phyloP scores from a whole-genome alignment of 2,329 filamentous ascomycete genomes.

The Aspergillus novoparasiticus region DNA sequence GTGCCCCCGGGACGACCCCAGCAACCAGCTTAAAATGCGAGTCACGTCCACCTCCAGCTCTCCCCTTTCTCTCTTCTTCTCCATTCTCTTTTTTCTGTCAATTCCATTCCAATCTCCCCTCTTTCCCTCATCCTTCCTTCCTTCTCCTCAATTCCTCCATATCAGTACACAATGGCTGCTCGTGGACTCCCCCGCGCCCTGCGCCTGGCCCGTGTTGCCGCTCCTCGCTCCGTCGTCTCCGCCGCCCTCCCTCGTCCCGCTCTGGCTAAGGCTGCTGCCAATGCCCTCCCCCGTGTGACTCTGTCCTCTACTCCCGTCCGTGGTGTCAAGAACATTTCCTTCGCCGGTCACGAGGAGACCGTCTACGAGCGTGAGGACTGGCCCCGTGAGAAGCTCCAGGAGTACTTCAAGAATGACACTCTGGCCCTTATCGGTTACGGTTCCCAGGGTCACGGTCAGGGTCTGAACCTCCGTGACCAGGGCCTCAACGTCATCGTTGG shows the following conservation, averaged over 20 bases:
- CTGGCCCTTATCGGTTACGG: constrained; percentile 98
- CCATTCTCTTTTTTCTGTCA: constrained; percentile 6
- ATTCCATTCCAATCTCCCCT: constrained; percentile 19
- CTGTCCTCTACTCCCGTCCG: constrained; percentile 55
- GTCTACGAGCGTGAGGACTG: constrained; percentile 98
- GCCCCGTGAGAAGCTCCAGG: constrained; percentile 98
- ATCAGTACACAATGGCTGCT: constrained; percentile 47
- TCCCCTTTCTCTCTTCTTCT: constrained; percentile 10
- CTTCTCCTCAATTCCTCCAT: constrained; percentile 14
- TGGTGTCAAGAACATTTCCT: constrained; percentile 98
- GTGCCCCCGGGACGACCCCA: constrained; percentile 17
- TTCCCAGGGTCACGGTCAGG: constrained; percentile 97
- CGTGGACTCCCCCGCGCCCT: constrained; percentile 58
- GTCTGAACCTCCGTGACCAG: constrained; percentile 99
- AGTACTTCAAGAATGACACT: constrained; percentile 99
- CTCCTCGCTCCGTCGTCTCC: constrained; percentile 59
- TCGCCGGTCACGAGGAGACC: constrained; percentile 90
- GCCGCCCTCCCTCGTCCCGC: constrained; percentile 56
- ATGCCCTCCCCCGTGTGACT: constrained; percentile 46
- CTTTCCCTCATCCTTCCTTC: constrained; percentile 10
- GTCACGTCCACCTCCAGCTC: constrained; percentile 5
- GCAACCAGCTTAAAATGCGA: constrained; percentile 25
- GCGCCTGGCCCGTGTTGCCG: constrained; percentile 60
- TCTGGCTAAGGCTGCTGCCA: constrained; percentile 47
- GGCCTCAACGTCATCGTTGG: constrained; percentile 98